Percentiles rank a stretch among this genome's conserved stretches.
Conservation (phyloP, 331 rosid species). For the Ulmus americana region DNA sequence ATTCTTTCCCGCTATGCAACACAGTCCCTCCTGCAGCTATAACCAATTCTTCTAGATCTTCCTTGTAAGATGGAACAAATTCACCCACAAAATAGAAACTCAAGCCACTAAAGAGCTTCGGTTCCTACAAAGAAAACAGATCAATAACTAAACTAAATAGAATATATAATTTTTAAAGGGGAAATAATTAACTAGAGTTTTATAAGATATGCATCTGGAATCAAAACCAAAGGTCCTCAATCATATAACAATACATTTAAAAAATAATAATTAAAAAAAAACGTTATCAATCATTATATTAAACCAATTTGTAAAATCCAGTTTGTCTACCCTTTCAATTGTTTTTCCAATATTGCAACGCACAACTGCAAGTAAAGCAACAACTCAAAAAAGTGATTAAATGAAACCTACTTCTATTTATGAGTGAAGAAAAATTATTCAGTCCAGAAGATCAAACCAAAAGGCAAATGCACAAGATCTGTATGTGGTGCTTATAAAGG, state of each 20-base stretch:
- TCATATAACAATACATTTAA: too few species aligned
- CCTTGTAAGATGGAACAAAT: slow-evolving; percentile 40
- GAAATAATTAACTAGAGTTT: not conserved
- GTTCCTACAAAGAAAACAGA: slow-evolving; percentile 40
- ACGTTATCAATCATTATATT: not conserved
- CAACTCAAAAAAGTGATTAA: not conserved
- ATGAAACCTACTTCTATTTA: too few species aligned
- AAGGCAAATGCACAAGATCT: not conserved
- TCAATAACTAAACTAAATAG: not conserved
- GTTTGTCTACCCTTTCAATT: not conserved
- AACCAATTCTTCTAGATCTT: slow-evolving; percentile 62
- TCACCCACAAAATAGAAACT: slow-evolving; percentile 65
- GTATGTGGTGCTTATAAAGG: slow-evolving; percentile 7
- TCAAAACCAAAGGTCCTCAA: not conserved
- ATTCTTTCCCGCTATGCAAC: slow-evolving; percentile 43
- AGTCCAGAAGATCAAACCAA: not conserved
- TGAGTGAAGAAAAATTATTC: not conserved
- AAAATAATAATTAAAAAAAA: not conserved
- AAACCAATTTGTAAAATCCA: not conserved
- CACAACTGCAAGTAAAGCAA: not conserved
- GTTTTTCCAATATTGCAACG: not conserved
- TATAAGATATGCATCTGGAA: not conserved
- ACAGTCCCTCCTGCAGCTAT: slow-evolving; percentile 64
- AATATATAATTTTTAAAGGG: not conserved
- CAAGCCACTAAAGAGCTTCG: slow-evolving; percentile 63